These are phyloP conservation scores for Gryganskiella cystojenkinii DNA, from an alignment of 192 early-diverging fungal genomes.

Conservation along the genomic window DNA sequence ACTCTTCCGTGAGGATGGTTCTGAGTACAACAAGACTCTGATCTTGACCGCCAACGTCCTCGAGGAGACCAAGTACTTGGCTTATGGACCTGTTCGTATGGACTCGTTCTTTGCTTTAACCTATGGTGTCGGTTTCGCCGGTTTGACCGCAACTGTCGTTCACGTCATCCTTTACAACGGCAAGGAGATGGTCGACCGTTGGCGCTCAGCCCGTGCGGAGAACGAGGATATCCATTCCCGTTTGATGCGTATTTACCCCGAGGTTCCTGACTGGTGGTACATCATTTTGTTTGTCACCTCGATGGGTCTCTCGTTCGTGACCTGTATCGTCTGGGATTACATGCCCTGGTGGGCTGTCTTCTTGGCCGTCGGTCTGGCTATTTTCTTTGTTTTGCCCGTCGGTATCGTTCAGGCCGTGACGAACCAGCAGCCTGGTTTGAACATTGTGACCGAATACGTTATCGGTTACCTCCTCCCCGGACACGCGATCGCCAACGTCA, in stretches of 20 bases:
- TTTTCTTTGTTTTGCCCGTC: constrained; percentile 80
- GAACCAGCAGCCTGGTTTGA: constrained; percentile 80
- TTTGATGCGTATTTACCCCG: constrained; percentile 79
- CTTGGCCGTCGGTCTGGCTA: constrained; percentile 65
- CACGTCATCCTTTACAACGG: constrained; percentile 74
- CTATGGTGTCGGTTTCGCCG: constrained; percentile 66
- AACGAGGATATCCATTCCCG: constrained; percentile 73
- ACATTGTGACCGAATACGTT: constrained; percentile 89
- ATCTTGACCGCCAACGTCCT: constrained; percentile 52
- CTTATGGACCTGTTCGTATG: constrained; percentile 58
- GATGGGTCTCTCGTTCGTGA: constrained; percentile 57
- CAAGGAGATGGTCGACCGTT: constrained; percentile 59
- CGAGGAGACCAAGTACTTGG: constrained; percentile 44
- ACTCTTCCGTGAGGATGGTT: constrained; percentile 51
- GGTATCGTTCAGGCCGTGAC: constrained; percentile 86
- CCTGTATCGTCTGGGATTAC: constrained; percentile 59
- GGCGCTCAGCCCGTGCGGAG: constrained; percentile 49
- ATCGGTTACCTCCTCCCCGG: constrained; percentile 86
- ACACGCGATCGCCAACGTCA: constrained; percentile 83
- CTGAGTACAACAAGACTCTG: constrained; percentile 39
- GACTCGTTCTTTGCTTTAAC: constrained; percentile 60
- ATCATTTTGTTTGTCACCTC: constrained; percentile 55
- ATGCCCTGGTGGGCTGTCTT: constrained; percentile 86
- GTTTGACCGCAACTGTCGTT: constrained; percentile 61
- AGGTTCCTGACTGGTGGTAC: constrained; percentile 76